These are phyloP conservation scores for Colletotrichum gigasporum DNA, from an alignment of 2,329 filamentous ascomycete species.

Conservation along the genomic window DNA sequence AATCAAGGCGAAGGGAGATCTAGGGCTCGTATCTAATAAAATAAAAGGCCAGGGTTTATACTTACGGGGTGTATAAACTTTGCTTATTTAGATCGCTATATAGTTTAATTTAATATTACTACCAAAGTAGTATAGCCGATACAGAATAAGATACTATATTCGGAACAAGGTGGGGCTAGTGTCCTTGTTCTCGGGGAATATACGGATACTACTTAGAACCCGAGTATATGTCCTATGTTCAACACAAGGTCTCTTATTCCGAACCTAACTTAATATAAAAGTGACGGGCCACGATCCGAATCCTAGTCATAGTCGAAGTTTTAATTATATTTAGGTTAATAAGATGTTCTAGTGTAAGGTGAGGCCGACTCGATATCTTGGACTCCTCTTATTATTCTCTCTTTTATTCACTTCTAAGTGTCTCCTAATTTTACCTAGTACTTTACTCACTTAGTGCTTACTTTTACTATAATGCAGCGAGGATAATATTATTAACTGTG, in stretches of 20 bases:
- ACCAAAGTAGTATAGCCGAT: not conserved
- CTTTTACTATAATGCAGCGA: too few species aligned
- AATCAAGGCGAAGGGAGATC: too few species aligned
- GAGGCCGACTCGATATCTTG: too few species aligned
- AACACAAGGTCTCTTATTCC: not conserved
- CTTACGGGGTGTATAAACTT: not conserved
- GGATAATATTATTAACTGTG: too few species aligned
- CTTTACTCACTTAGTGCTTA: too few species aligned
- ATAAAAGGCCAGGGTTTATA: not conserved
- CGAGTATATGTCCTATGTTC: not conserved
- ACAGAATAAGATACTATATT: not conserved
- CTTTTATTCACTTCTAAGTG: too few species aligned
- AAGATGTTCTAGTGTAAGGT: too few species aligned
- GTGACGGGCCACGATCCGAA: not conserved
- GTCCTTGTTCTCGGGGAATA: not conserved
- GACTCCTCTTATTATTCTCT: too few species aligned
- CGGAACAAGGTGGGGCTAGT: not conserved
- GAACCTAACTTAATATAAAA: not conserved
- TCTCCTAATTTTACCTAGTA: too few species aligned
- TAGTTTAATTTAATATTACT: not conserved
- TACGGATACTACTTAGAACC: too few species aligned
- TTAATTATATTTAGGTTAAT: too few species aligned
- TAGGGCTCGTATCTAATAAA: not conserved
- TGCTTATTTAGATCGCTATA: not conserved
- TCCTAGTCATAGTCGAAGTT: too few species aligned